A percentile compares a stretch with the other conserved stretches of the same genome.
phyloP scores from a whole-genome alignment of 2,329 filamentous ascomycete species.

The Penicillium sp. region DNA sequence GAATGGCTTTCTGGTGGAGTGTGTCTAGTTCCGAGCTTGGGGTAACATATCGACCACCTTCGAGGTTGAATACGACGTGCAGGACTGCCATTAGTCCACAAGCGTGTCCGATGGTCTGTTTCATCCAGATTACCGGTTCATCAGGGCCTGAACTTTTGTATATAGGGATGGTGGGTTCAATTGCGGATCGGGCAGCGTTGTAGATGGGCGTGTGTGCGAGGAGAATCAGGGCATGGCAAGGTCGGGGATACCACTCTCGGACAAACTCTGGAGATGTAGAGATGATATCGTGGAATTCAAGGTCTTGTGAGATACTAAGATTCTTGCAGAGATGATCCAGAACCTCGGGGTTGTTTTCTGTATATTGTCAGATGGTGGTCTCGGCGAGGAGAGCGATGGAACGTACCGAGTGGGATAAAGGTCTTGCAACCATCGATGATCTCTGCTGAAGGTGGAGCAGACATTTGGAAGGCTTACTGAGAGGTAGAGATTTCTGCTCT shows the following conservation, averaged over 20 bases:
- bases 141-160: conserved; percentile 56
- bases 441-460: conserved; percentile 20
- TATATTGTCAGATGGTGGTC: neutral
- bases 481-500: no score
- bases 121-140: conserved; percentile 65
- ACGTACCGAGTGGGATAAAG: conserved; percentile 41
- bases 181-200: conserved; percentile 48
- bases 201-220: conserved; percentile 56
- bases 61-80: conserved; percentile 60
- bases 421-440: conserved; percentile 40
- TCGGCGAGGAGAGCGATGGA: neutral
- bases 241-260: conserved; percentile 56
- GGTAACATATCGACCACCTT: conserved; percentile 50
- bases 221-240: conserved; percentile 61
- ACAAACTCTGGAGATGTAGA: conserved; percentile 59
- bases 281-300: conserved; percentile 62
- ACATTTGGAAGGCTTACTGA: conserved; percentile 2
- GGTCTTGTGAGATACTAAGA: conserved; percentile 55
- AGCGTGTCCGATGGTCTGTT: conserved; percentile 63
- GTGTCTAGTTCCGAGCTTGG: conserved; percentile 53
- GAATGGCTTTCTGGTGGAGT: conserved; percentile 53
- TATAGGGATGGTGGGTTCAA: conserved; percentile 48
- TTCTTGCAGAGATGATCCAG: conserved; percentile 57
- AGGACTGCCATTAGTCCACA: conserved; percentile 65
- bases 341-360: conserved; percentile 63